Base-by-base conservation (phyloP, 345 rosid genomes). In the Pistacia atlantica region DNA sequence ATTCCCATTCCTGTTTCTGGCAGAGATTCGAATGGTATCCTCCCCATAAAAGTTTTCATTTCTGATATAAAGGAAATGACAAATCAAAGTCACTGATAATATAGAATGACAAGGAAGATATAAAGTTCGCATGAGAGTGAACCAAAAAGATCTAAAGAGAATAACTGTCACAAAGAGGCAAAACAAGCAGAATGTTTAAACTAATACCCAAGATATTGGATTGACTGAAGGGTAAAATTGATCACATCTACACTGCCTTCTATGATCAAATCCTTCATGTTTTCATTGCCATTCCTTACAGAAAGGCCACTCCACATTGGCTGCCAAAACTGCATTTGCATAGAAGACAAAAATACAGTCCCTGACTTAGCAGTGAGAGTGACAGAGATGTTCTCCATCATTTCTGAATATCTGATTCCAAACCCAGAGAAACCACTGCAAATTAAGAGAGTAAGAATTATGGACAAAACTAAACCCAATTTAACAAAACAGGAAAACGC, bases 151-250 rank as follows among this genome's bases (percentile, higher is more conserved):
- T 38, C 42, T 38, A 38, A 38, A 38, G 42, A 38, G 42, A 38
- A 38, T 33, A 67, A 38, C 20, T 16, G 46, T 16, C 57, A 8
- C 10, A 51, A n/a, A 14, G 3, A 28, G 48, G 42, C 1, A 38
- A 61, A 8, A 12, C 46, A 77, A 46, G 8, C 22, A 61, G 59
- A 16, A 45, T 4, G 46, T 6, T n/a, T 52, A 12, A 72, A 71
- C 38, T 7, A 28, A 75, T 91, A 95, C 99, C 98, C 99, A 6
- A 93, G 89, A 89, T 93, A 91, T 65, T 86, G 97, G 76, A 96
- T 73, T 4, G 97, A 89, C 55, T 82, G 87, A 82, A 93, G 89
- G 16, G 93, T 97, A 18, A 85, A 74, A 84, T 90, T 96, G 73
- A 96, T 84, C 14, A 69, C 91, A 78, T 91, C 93, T 63, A 89